Base-by-base conservation (phyloP, 805 yeast species). In the Lipomyces sp. region DNA sequence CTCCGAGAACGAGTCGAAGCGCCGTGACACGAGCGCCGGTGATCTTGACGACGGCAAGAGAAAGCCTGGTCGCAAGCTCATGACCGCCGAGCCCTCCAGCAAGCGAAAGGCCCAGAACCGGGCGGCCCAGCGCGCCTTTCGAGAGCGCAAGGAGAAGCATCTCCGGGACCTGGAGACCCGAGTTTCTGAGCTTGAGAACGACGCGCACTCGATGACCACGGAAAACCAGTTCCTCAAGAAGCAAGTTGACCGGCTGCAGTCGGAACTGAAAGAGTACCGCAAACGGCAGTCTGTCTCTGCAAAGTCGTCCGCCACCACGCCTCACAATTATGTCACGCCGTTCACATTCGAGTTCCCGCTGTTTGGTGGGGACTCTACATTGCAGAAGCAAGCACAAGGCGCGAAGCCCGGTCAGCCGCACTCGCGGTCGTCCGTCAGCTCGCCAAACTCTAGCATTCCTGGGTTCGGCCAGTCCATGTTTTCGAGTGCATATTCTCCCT, bases 71-170 rank as follows among this genome's bases (percentile, higher is more conserved):
- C 76, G 96, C 52, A 89, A 86, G 71, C 90, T 87, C 0, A 72
- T 84, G 45, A 77, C 73, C 14, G 80, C 83, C 7, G 95, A 88
- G 60, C 90, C 95, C 7, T 88, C 84, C 65, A 82, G 81, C 63
- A 91, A 87, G 74, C 76, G 98, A 61, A 88, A 95, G 14, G 97
- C 97, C 2, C 98, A 93, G 70, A 91, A 93, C 68, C 78, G 98
- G 62, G 97, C 97, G 2, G 98, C 98, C n/a, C 98, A 93, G 70
- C 75, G 98, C 48, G 98, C 98, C 5, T 91, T 88, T 70, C 75
- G 98, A 50, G 98, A 93, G 69, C 79, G 98, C 54, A 91, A 91
- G 67, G 98, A 91, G 68, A 76, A 76, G 44, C 87, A 86, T 64
- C 78, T 93, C 82, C 79, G 81, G 64, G 95, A 88, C 58, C 74